A percentile compares a stretch with the other conserved stretches of the same genome.
These are phyloP conservation scores for Phytopythium helicoides DNA, from an alignment of 352 stramenopile genomes.

Conservation along the genomic window DNA sequence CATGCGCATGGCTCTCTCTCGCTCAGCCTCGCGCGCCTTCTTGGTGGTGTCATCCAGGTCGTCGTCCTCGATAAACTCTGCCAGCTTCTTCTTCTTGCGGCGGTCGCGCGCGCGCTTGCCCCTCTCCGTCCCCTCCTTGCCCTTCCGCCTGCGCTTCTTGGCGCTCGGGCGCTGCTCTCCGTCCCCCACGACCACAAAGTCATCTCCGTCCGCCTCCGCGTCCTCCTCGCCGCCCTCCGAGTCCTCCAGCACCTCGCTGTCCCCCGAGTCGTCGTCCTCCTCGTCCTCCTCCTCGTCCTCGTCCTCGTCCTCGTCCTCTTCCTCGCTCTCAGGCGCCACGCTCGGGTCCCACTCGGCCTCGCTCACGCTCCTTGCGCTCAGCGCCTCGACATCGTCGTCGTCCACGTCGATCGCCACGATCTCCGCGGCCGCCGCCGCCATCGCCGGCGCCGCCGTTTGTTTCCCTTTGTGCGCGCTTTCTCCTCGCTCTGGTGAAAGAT, in stretches of 20 bases:
- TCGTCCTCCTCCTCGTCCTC: conserved; percentile 19
- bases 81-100: conserved; percentile 52
- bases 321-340: conserved; percentile 7
- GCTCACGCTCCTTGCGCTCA: conserved; percentile 11
- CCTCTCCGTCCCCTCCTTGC: conserved; percentile 8
- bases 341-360: conserved; percentile 40
- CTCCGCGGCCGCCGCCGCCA: conserved; percentile 17
- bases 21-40: conserved; percentile 60
- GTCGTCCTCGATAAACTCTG: conserved; percentile 60
- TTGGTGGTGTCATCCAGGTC: conserved; percentile 66
- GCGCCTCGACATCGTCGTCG: background rate
- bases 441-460: no score
- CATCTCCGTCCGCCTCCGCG: conserved; percentile 7
- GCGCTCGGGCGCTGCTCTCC: conserved; percentile 4
- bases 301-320: conserved; percentile 16
- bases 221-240: conserved; percentile 15
- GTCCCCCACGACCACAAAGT: conserved; percentile 3
- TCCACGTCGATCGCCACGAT: conserved; percentile 5
- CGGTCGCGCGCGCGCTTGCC: conserved; percentile 21
- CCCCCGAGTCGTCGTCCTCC: conserved; percentile 20
- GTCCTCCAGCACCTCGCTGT: conserved; percentile 14
- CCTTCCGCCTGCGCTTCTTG: conserved; percentile 28
- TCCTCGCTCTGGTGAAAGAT: conserved; percentile 6
- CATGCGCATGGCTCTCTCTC: conserved; percentile 37
- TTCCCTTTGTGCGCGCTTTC: conserved; percentile 7